phyloP scores from a whole-genome alignment of 345 rosid species.

The Melastoma malabathricum region DNA sequence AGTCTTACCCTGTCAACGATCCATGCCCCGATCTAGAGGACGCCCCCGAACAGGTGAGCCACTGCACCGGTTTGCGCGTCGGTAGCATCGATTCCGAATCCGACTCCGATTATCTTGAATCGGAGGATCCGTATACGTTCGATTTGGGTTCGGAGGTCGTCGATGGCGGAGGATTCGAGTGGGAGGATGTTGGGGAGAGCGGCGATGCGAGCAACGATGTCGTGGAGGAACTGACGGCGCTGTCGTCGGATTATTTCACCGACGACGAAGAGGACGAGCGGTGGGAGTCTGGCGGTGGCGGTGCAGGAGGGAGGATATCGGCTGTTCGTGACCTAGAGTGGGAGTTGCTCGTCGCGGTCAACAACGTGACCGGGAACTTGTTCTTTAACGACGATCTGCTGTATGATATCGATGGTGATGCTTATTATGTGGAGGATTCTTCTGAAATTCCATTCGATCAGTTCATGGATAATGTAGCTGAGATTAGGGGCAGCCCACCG shows the following conservation, averaged over 20 bases:
- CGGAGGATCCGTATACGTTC: constrained; percentile 6
- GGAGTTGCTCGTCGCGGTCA: constrained; percentile 31
- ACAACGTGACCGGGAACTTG: constrained; percentile 20
- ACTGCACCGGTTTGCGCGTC: constrained; percentile 26
- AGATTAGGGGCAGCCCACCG: constrained; percentile 28
- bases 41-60: constrained; percentile 3
- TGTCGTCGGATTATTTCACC: constrained; percentile 14
- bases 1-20: too few relatives aligned
- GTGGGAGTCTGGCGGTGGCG: constrained; percentile 6
- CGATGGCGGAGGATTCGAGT: constrained; percentile 18
- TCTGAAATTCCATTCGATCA: constrained; percentile 15
- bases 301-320: constrained; percentile 6
- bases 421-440: constrained; percentile 7
- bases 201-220: constrained; percentile 9
- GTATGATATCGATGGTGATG: constrained; percentile 16
- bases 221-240: constrained; percentile 11
- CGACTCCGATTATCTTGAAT: constrained; percentile 23
- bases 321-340: constrained; percentile 20
- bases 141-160: constrained; percentile 11
- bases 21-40: background rate
- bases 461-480: constrained; percentile 20
- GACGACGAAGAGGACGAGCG: constrained; percentile 4
- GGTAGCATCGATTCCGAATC: constrained; percentile 37
- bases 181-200: constrained; percentile 23
- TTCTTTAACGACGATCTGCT: constrained; percentile 19